Evolutionary conservation across 768 basidiomycete species (phyloP).

Genomic region (Crepidotus variabilis): DNA sequence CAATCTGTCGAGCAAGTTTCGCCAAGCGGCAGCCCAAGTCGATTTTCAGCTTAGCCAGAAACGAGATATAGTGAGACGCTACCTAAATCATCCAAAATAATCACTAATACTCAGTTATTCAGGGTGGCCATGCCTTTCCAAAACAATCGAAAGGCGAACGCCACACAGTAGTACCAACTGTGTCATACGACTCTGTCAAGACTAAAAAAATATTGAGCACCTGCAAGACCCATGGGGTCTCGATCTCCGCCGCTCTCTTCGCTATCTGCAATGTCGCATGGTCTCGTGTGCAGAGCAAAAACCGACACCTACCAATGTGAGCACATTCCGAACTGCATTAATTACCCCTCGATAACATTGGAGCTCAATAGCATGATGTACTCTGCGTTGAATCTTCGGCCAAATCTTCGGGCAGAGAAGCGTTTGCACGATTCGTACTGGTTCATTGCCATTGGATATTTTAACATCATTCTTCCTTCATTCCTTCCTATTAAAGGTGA

Average conservation of each 20-base stretch:
- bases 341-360: not conserved
- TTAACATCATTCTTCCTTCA: constrained; percentile 75
- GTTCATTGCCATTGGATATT: constrained; percentile 79
- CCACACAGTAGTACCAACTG: constrained; percentile 67
- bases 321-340: constrained; percentile 10
- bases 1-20: constrained; percentile 31
- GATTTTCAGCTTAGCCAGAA: constrained; percentile 55
- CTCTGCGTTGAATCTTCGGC: constrained; percentile 77
- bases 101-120: not conserved
- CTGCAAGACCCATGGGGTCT: constrained; percentile 71
- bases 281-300: constrained; percentile 45
- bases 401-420: constrained; percentile 43
- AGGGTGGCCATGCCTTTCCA: constrained; percentile 79
- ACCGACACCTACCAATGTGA: constrained; percentile 51
- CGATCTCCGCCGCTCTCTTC: constrained; percentile 73
- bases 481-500: constrained; percentile 53
- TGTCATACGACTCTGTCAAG: constrained; percentile 48
- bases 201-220: constrained; percentile 63
- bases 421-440: constrained; percentile 63
- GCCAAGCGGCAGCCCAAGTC: constrained; percentile 42
- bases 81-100: not conserved
- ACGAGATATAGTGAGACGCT: constrained; percentile 47
- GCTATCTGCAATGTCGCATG: constrained; percentile 75
- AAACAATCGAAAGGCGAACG: constrained; percentile 38
- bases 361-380: constrained; percentile 65